Evolutionary conservation across 768 basidiomycete species (phyloP).

Genomic region (Hydnomerulius pinastri): DNA sequence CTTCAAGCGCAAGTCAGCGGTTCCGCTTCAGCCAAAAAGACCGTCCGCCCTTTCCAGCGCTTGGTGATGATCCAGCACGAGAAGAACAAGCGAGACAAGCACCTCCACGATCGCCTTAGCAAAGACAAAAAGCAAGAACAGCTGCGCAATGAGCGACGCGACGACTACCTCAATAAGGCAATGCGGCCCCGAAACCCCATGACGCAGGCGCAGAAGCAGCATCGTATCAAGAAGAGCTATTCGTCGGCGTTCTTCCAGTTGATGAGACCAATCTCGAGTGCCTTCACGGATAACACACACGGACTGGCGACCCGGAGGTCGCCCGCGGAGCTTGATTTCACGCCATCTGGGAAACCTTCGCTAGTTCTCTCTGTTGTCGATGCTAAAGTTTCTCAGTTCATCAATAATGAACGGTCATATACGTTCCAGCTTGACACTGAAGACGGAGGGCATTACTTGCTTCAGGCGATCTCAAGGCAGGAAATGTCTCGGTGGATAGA

Average conservation of each 20-base stretch:
- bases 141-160: constrained; percentile 66
- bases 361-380: constrained; percentile 75
- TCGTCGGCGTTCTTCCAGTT: constrained; percentile 78
- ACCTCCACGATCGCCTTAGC: constrained; percentile 64
- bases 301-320: constrained; percentile 50
- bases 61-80: constrained; percentile 70
- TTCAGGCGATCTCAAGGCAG: constrained; percentile 69
- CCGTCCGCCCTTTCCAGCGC: constrained; percentile 64
- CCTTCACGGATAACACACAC: constrained; percentile 69
- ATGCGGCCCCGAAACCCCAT: constrained; percentile 61
- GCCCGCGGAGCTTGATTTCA: constrained; percentile 74
- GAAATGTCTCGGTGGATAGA: constrained; percentile 82
- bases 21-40: constrained; percentile 52
- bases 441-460: constrained; percentile 80
- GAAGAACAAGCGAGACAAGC: constrained; percentile 78
- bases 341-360: constrained; percentile 69
- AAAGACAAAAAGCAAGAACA: constrained; percentile 81
- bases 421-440: constrained; percentile 84
- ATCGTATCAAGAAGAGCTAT: constrained; percentile 88
- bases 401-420: constrained; percentile 82
- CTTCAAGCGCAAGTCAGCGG: constrained; percentile 43
- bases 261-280: constrained; percentile 88
- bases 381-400: constrained; percentile 66
- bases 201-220: constrained; percentile 63
- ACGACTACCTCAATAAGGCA: constrained; percentile 73